phyloP scores from a whole-genome alignment of 805 yeast species.

The Starmerella sp. region DNA sequence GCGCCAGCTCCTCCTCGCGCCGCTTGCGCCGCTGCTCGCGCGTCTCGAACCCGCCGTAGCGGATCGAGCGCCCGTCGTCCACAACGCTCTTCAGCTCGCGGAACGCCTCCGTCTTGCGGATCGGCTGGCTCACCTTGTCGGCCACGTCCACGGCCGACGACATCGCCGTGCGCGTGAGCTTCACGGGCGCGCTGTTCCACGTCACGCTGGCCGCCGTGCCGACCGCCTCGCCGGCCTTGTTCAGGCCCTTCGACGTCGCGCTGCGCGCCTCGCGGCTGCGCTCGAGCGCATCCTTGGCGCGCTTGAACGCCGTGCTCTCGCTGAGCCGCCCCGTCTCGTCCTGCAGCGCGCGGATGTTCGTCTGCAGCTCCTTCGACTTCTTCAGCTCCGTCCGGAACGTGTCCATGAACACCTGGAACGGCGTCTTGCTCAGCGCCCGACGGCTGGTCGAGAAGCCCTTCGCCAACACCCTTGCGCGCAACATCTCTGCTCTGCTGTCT shows the following conservation, averaged over 20 bases:
- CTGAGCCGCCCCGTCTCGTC: slow-evolving; percentile 93
- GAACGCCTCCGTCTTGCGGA: slow-evolving; percentile 78
- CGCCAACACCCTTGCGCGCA: slow-evolving; percentile 9
- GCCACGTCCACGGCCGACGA: slow-evolving; percentile 69
- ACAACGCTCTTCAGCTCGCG: slow-evolving; percentile 80
- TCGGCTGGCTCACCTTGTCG: slow-evolving; percentile 82
- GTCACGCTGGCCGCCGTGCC: slow-evolving; percentile 84
- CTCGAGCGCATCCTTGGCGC: slow-evolving; percentile 85
- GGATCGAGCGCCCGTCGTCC: slow-evolving; percentile 78
- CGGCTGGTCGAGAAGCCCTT: slow-evolving; percentile 13
- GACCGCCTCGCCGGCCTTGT: slow-evolving; percentile 85
- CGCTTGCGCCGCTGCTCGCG: slow-evolving; percentile 70
- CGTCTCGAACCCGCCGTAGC: slow-evolving; percentile 85
- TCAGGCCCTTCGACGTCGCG: slow-evolving; percentile 60
- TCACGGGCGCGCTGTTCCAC: slow-evolving; percentile 92
- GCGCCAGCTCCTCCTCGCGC: slow-evolving; percentile 39
- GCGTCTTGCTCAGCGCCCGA: slow-evolving; percentile 30
- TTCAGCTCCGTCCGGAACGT: slow-evolving; percentile 87
- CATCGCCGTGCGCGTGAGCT: slow-evolving; percentile 79
- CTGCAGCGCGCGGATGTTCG: slow-evolving; percentile 84
- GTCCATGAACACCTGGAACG: slow-evolving; percentile 84
- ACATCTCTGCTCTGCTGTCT: slow-evolving; percentile 3
- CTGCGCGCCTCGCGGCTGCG: slow-evolving; percentile 63
- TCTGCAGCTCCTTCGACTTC: slow-evolving; percentile 79
- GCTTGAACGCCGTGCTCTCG: slow-evolving; percentile 85